Conservation (phyloP, 768 basidiomycete species). For the Russula abietina region DNA sequence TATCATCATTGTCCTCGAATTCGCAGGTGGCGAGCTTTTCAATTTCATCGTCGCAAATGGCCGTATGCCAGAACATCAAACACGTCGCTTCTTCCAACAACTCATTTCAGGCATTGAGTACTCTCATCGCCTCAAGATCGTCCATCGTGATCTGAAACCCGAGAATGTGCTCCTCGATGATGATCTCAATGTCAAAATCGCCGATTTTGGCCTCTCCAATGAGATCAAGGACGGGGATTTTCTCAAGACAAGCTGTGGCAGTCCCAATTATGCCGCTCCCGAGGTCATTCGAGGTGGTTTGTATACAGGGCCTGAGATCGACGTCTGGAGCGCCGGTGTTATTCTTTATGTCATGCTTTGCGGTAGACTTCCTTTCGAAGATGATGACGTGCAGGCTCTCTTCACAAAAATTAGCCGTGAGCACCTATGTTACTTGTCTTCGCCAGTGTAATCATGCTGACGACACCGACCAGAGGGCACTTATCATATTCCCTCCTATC, state of each 20-base stretch:
- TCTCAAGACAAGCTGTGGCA: constrained; percentile 94
- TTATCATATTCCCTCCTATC: constrained; percentile 77
- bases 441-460: constrained; percentile 3
- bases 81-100: constrained; percentile 95
- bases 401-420: constrained; percentile 92
- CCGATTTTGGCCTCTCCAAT: constrained; percentile 97
- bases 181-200: constrained; percentile 89
- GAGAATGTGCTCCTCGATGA: constrained; percentile 90
- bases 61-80: constrained; percentile 80
- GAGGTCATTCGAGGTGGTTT: constrained; percentile 94
- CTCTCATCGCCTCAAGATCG: constrained; percentile 93
- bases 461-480: constrained; percentile 57
- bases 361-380: constrained; percentile 93
- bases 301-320: constrained; percentile 97
- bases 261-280: constrained; percentile 97
- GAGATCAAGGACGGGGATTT: constrained; percentile 97
- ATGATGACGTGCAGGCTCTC: constrained; percentile 87
- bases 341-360: constrained; percentile 98
- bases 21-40: constrained; percentile 93
- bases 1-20: constrained; percentile 98
- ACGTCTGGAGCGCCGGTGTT: constrained; percentile 99
- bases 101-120: constrained; percentile 97
- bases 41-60: constrained; percentile 97
- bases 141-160: constrained; percentile 96
- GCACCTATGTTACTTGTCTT: constrained; percentile 27